A percentile compares a stretch with the other conserved stretches of the same genome.
Conservation (phyloP, 352 stramenopile genomes). For the Phytophthora meadii region DNA sequence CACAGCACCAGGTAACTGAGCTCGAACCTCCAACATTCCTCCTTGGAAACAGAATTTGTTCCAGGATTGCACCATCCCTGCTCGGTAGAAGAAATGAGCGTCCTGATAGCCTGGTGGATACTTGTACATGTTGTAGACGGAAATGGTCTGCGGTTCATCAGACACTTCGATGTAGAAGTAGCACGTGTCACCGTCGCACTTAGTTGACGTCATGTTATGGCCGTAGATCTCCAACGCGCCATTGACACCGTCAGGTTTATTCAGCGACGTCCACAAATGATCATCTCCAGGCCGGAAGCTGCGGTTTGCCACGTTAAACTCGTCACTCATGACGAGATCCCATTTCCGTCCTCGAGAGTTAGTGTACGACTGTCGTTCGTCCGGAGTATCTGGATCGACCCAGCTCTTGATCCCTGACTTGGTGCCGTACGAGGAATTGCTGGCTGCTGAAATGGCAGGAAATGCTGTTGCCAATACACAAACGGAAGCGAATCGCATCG, state of each 20-base stretch:
- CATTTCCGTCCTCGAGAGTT: conserved; percentile 70
- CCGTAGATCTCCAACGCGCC: conserved; percentile 94
- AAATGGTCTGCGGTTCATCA: conserved; percentile 52
- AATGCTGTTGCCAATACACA: conserved; percentile 5
- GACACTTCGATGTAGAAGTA: conserved; percentile 67
- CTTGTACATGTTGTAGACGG: conserved; percentile 65
- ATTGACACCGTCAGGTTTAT: conserved; percentile 96
- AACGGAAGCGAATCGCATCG: conserved; percentile 21
- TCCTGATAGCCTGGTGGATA: conserved; percentile 55
- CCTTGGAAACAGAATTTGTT: conserved; percentile 95
- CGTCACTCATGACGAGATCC: conserved; percentile 93
- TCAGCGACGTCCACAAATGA: conserved; percentile 92
- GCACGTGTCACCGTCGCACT: conserved; percentile 60
- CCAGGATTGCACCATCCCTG: conserved; percentile 91
- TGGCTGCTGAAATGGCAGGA: conserved; percentile 13
- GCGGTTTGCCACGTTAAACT: conserved; percentile 91
- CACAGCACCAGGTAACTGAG: conserved; percentile 89
- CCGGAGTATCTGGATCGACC: conserved; percentile 60
- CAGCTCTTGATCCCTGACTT: conserved; percentile 62
- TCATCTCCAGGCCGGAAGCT: conserved; percentile 92
- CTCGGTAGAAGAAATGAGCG: conserved; percentile 53
- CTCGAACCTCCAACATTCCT: conserved; percentile 90
- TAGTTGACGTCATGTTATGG: conserved; percentile 78
- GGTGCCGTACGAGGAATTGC: conserved; percentile 38
- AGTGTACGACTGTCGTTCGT: conserved; percentile 40